Evolutionary conservation across 257 asterid genomes (phyloP).

Genomic region (Solanum chaucha): DNA sequence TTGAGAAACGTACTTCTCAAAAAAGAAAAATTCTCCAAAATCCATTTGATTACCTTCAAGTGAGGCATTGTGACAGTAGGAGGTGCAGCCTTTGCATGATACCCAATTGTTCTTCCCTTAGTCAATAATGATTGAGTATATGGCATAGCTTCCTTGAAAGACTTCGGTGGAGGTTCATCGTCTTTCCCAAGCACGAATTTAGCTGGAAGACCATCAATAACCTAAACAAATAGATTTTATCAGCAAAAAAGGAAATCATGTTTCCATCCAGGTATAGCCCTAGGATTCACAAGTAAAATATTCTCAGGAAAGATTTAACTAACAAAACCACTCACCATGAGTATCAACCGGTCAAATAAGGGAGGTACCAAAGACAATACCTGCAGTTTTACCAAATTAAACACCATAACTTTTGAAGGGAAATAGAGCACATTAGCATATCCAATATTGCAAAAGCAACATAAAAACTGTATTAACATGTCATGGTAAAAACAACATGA

Average conservation of each 20-base stretch:
- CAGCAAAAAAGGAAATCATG: not conserved
- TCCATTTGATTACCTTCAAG: slow-evolving; percentile 42
- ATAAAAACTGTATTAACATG: too few relatives aligned
- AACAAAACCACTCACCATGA: too few relatives aligned
- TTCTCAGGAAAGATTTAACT: too few relatives aligned
- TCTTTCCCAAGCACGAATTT: slow-evolving; percentile 79
- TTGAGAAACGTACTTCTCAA: not conserved
- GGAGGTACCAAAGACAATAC: too few relatives aligned
- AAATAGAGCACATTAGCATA: too few relatives aligned
- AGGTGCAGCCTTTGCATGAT: slow-evolving; percentile 93
- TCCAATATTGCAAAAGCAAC: too few relatives aligned
- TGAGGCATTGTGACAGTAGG: slow-evolving; percentile 98
- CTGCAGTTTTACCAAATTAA: too few relatives aligned
- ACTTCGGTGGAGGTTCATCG: slow-evolving; percentile 57
- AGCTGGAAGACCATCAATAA: slow-evolving; percentile 89
- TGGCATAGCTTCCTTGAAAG: slow-evolving; percentile 69
- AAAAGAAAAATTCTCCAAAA: not conserved
- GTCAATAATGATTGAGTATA: slow-evolving; percentile 72
- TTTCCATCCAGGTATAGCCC: too few relatives aligned
- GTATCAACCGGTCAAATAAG: too few relatives aligned
- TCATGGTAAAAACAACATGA: too few relatives aligned
- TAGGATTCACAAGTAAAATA: too few relatives aligned
- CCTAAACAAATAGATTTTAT: slow-evolving; percentile 28
- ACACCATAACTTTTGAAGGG: too few relatives aligned
- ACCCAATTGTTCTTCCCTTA: slow-evolving; percentile 55